phyloP scores from a whole-genome alignment of 768 basidiomycete species.

The Austroboletus festivus region DNA sequence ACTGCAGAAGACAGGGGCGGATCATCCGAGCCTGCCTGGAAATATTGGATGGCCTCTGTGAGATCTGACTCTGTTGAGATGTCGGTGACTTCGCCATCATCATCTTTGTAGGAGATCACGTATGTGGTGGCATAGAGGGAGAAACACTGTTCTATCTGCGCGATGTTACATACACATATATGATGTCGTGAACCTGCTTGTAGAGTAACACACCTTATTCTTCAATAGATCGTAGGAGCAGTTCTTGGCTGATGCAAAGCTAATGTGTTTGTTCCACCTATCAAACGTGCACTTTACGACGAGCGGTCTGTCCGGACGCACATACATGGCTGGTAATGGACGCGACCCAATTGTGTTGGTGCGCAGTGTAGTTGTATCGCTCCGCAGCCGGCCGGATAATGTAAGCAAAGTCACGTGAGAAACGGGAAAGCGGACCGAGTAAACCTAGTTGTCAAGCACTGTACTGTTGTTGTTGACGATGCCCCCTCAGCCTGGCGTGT shows the following conservation, averaged over 20 bases:
- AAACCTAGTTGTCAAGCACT: too few relatives aligned
- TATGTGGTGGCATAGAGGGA: slow-evolving; percentile 68
- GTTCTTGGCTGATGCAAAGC: slow-evolving; percentile 73
- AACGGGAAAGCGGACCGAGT: too few relatives aligned
- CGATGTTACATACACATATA: neutral
- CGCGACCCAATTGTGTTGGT: too few relatives aligned
- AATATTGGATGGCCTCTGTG: slow-evolving; percentile 85
- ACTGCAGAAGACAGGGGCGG: slow-evolving; percentile 66
- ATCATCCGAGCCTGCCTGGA: slow-evolving; percentile 73
- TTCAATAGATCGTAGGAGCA: slow-evolving; percentile 76
- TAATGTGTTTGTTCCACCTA: slow-evolving; percentile 68
- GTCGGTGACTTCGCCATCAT: slow-evolving; percentile 75
- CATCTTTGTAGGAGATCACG: slow-evolving; percentile 79
- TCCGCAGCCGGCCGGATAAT: slow-evolving; percentile 22
- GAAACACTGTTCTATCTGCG: slow-evolving; percentile 83
- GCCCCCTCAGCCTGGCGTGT: slow-evolving; percentile 71
- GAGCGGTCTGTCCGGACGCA: slow-evolving; percentile 71
- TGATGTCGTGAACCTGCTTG: neutral
- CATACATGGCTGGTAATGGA: too few relatives aligned
- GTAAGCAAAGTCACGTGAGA: too few relatives aligned
- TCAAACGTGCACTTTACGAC: slow-evolving; percentile 84
- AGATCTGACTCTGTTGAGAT: slow-evolving; percentile 73
- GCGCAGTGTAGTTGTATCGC: too few relatives aligned
- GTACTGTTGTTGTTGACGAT: too few relatives aligned
- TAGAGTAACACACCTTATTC: slow-evolving; percentile 54